Percentiles rank a stretch among this genome's conserved stretches.
Evolutionary conservation across 306 rosid species (phyloP).

Genomic region (Citrullus mucosospermus): DNA sequence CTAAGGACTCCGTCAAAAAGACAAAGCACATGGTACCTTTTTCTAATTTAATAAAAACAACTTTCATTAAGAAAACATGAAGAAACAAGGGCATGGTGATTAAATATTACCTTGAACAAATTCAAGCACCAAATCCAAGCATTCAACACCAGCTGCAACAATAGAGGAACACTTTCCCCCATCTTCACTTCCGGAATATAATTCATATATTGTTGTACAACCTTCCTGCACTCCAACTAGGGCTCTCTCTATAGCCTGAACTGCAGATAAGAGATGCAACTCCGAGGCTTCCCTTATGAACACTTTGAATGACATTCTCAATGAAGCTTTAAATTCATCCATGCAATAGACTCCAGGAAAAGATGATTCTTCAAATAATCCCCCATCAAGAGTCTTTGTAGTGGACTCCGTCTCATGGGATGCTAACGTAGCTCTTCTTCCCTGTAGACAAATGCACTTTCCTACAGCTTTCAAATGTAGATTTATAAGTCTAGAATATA

Average conservation of each 20-base stretch:
- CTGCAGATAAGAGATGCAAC: slow-evolving; percentile 56
- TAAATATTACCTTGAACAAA: slow-evolving; percentile 60
- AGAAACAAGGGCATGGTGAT: background rate
- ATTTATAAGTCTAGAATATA: slow-evolving; percentile 46
- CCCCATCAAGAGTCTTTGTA: slow-evolving; percentile 38
- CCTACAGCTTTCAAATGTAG: slow-evolving; percentile 60
- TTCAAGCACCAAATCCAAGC: slow-evolving; percentile 73
- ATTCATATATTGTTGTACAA: slow-evolving; percentile 36
- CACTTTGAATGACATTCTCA: slow-evolving; percentile 56
- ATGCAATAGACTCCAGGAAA: slow-evolving; percentile 29
- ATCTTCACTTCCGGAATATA: slow-evolving; percentile 36
- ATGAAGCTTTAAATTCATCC: slow-evolving; percentile 54
- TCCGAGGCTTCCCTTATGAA: slow-evolving; percentile 53
- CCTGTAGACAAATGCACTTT: slow-evolving; percentile 66
- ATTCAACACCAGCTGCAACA: slow-evolving; percentile 76
- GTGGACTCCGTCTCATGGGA: slow-evolving; percentile 58
- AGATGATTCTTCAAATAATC: slow-evolving; percentile 35
- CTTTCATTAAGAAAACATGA: no score
- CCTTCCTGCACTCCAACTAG: slow-evolving; percentile 56
- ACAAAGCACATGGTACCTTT: background rate
- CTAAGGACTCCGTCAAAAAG: background rate
- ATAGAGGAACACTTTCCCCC: slow-evolving; percentile 56
- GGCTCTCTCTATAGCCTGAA: slow-evolving; percentile 73
- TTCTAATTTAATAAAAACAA: background rate
- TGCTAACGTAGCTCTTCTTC: slow-evolving; percentile 59